phyloP scores from a whole-genome alignment of 805 yeast species.

The Candida ficus region DNA sequence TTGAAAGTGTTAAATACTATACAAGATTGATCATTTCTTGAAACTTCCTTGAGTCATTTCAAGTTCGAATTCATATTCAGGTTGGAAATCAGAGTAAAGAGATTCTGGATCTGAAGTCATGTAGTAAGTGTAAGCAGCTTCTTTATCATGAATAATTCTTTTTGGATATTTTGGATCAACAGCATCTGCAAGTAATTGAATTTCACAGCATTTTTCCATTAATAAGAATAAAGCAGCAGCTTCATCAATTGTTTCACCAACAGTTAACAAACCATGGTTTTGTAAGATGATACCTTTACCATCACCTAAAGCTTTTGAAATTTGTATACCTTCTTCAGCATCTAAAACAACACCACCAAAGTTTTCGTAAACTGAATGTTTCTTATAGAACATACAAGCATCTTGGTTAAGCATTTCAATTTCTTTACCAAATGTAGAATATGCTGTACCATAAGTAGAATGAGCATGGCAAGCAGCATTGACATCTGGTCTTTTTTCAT shows the following conservation, averaged over 20 bases:
- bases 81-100: constrained; percentile 68
- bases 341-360: constrained; percentile 81
- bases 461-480: constrained; percentile 72
- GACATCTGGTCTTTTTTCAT: constrained; percentile 64
- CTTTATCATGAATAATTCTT: constrained; percentile 48
- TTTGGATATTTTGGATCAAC: constrained; percentile 33
- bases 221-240: constrained; percentile 63
- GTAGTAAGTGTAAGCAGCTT: constrained; percentile 60
- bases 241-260: constrained; percentile 67
- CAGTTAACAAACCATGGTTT: constrained; percentile 71
- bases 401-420: constrained; percentile 82
- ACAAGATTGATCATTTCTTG: constrained; percentile 8
- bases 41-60: constrained; percentile 25
- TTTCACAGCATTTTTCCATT: constrained; percentile 60
- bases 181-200: constrained; percentile 61
- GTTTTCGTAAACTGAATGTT: constrained; percentile 58
- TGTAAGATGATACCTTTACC: constrained; percentile 54
- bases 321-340: constrained; percentile 52
- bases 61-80: constrained; percentile 52
- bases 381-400: constrained; percentile 59
- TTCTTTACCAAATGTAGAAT: constrained; percentile 57
- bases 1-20: neutral
- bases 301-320: constrained; percentile 56
- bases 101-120: constrained; percentile 62
- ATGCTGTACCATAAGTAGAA: constrained; percentile 60